Evolutionary conservation across 2,329 filamentous ascomycete genomes (phyloP).

Genomic region (Fusarium heterosporum): DNA sequence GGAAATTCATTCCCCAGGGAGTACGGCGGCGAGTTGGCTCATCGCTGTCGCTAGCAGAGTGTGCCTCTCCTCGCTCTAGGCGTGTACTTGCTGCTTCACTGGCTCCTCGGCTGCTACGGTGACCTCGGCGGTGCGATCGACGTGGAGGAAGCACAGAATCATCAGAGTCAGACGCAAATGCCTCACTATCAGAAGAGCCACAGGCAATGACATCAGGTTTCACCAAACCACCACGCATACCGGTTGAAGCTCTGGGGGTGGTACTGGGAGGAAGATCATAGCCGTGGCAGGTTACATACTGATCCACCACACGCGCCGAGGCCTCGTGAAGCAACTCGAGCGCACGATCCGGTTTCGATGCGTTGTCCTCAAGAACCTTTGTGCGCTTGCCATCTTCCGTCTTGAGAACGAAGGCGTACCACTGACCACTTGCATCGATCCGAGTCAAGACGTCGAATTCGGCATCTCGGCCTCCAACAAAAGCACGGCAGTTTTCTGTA

Average conservation of each 20-base stretch:
- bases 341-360: constrained; percentile 48
- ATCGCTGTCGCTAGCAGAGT: constrained; percentile 19
- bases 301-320: constrained; percentile 54
- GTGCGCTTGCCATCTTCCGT: constrained; percentile 44
- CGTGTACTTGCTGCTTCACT: constrained; percentile 27
- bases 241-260: constrained; percentile 12
- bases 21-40: constrained; percentile 11
- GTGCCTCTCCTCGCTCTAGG: constrained; percentile 16
- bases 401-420: constrained; percentile 46
- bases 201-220: constrained; percentile 39
- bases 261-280: constrained; percentile 44
- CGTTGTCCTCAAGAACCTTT: constrained; percentile 51
- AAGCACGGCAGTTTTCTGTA: constrained; percentile 47
- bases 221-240: constrained; percentile 23
- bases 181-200: constrained; percentile 39
- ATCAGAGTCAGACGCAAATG: constrained; percentile 42
- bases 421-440: constrained; percentile 40
- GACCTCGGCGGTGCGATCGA: constrained; percentile 23
- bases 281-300: constrained; percentile 50
- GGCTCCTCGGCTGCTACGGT: constrained; percentile 24
- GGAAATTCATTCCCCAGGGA: constrained; percentile 16
- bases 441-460: constrained; percentile 43
- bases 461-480: constrained; percentile 40
- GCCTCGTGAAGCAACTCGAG: constrained; percentile 54
- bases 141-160: constrained; percentile 28